A percentile compares a stretch with the other conserved stretches of the same genome.
These are phyloP conservation scores for Diaporthe caulivora DNA, from an alignment of 2,329 filamentous ascomycete species.

Conservation along the genomic window DNA sequence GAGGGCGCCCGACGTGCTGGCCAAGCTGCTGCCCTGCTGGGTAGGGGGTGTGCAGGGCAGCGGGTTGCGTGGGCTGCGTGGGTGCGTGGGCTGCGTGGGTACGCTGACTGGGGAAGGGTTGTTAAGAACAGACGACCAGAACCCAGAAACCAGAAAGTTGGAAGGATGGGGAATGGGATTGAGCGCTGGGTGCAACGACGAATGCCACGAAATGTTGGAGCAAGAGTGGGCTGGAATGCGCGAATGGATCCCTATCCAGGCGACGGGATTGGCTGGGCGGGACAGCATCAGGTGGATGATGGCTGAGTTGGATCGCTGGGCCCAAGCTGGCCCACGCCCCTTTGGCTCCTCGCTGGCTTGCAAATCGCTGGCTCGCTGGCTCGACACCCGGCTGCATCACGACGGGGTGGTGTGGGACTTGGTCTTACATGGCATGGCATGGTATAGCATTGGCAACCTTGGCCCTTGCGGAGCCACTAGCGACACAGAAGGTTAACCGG, in stretches of 20 bases:
- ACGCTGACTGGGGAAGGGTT: constrained; percentile 8
- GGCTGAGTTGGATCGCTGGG: constrained; percentile 26
- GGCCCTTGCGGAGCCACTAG: constrained; percentile 2
- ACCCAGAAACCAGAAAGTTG: constrained; percentile 29
- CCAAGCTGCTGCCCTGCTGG: not conserved
- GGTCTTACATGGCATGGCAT: constrained; percentile 28
- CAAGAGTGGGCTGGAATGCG: constrained; percentile 34
- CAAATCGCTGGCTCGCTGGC: constrained; percentile 25
- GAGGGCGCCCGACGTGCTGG: constrained; percentile 31
- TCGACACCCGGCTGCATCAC: constrained; percentile 26
- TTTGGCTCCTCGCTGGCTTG: no score
- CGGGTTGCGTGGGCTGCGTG: constrained; percentile 16
- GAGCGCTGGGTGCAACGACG: constrained; percentile 31
- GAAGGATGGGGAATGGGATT: constrained; percentile 36
- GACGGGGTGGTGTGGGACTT: constrained; percentile 32
- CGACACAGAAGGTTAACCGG: constrained; percentile 8
- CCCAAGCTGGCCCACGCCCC: constrained; percentile 12
- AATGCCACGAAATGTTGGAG: constrained; percentile 32
- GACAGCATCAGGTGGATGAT: constrained; percentile 26
- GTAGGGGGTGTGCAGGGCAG: constrained; percentile 12
- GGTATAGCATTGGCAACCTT: constrained; percentile 20
- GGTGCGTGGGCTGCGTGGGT: no score
- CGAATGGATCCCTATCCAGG: constrained; percentile 1
- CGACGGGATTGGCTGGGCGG: constrained; percentile 36
- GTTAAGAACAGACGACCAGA: no score